Percentiles rank a stretch among this genome's conserved stretches.
phyloP scores from a whole-genome alignment of 1,139 yeast species.

The Pneumocystis oryctolagi region DNA sequence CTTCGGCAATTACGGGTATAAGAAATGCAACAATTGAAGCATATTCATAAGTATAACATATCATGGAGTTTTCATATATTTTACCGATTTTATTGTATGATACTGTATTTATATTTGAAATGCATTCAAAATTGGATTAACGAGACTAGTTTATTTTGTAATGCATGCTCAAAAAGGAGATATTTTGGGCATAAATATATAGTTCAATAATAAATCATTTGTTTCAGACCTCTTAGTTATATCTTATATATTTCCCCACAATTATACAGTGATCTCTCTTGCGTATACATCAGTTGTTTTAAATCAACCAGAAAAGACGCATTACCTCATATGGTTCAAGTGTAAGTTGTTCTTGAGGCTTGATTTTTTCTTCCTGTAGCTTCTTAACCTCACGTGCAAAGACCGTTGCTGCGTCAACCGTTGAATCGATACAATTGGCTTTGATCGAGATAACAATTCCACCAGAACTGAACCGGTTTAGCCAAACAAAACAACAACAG shows the following conservation, averaged over 20 bases:
- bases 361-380: slow-evolving; percentile 95
- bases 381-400: slow-evolving; percentile 98
- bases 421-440: slow-evolving; percentile 99
- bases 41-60: slow-evolving; percentile 26
- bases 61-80: neutral
- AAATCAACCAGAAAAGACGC: neutral
- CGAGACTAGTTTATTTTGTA: neutral
- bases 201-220: neutral
- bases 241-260: slow-evolving; percentile 57
- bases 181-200: neutral
- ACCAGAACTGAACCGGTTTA: slow-evolving; percentile 32
- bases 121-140: neutral
- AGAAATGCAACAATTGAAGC: slow-evolving; percentile 88
- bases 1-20: slow-evolving; percentile 63
- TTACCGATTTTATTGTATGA: neutral
- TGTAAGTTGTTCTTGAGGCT: slow-evolving; percentile 95
- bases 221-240: neutral
- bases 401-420: slow-evolving; percentile 97
- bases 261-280: slow-evolving; percentile 99
- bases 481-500: neutral
- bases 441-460: slow-evolving; percentile 95
- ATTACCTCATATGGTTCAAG: slow-evolving; percentile 36
- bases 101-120: neutral
- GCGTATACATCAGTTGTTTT: slow-evolving; percentile 42
- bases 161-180: neutral